These are phyloP conservation scores for Tylopilus orsonianus DNA, from an alignment of 1,284 basidiomycete genomes.

Conservation along the genomic window DNA sequence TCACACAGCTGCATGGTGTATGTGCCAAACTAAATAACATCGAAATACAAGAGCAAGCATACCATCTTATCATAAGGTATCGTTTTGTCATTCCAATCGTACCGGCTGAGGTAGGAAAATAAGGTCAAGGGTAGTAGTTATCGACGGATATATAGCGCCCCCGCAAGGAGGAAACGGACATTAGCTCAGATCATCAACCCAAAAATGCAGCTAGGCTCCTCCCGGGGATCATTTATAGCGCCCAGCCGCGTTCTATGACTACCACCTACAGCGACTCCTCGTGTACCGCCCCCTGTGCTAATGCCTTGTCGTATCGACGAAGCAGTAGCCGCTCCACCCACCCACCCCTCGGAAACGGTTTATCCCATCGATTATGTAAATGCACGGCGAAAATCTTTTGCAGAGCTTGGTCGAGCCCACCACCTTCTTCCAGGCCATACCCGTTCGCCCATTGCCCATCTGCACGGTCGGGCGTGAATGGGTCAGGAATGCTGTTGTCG, in stretches of 20 bases:
- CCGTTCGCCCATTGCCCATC: slow-evolving; percentile 58
- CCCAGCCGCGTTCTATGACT: no score
- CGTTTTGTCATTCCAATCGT: no score
- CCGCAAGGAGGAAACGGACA: background rate
- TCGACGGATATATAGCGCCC: no score
- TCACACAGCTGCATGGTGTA: no score
- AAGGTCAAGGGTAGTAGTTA: no score
- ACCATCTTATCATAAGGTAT: no score
- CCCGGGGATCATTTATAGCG: no score
- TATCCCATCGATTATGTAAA: slow-evolving; percentile 92
- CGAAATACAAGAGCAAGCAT: no score
- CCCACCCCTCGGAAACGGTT: slow-evolving; percentile 70
- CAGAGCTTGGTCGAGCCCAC: slow-evolving; percentile 67
- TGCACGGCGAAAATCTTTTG: slow-evolving; percentile 81
- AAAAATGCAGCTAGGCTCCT: no score
- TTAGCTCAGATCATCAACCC: background rate
- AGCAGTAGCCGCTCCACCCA: slow-evolving; percentile 82
- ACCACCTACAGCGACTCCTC: background rate
- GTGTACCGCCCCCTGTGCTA: slow-evolving; percentile 1
- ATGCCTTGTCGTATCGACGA: slow-evolving; percentile 50
- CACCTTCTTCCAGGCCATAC: slow-evolving; percentile 58
- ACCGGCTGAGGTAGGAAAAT: no score
- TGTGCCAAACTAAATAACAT: no score
- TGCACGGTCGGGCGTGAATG: slow-evolving; percentile 67
- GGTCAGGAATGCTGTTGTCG: slow-evolving; percentile 89